Percentiles rank a stretch among this genome's conserved stretches.
Evolutionary conservation across 345 rosid species (phyloP).

Genomic region (Aegle marmelos): DNA sequence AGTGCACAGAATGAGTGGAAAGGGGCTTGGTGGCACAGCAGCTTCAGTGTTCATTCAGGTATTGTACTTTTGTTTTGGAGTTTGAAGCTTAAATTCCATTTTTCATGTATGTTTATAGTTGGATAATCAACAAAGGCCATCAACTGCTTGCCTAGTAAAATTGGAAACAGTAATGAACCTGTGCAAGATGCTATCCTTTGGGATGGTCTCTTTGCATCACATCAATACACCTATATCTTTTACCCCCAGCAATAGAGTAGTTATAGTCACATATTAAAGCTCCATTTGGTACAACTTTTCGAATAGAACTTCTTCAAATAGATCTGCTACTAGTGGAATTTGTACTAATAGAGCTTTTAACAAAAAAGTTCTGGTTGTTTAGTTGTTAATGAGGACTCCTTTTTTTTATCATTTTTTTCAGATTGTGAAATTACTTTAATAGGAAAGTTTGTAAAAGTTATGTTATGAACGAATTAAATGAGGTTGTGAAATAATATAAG

Average conservation of each 20-base stretch:
- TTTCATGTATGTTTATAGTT: background rate
- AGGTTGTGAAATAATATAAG: no score
- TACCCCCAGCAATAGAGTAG: background rate
- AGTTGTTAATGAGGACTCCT: no score
- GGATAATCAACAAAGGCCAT: background rate
- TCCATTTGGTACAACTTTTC: background rate
- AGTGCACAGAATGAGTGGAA: slow-evolving; percentile 94
- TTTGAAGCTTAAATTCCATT: background rate
- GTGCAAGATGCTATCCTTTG: background rate
- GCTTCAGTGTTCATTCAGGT: slow-evolving; percentile 70
- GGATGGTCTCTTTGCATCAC: background rate
- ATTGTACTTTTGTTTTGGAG: background rate
- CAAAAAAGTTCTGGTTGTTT: no score
- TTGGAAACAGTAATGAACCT: background rate
- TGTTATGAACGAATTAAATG: no score
- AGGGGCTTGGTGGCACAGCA: slow-evolving; percentile 98
- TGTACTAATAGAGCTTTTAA: no score
- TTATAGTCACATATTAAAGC: background rate
- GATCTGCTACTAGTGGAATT: no score
- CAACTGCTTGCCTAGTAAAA: slow-evolving; percentile 5
- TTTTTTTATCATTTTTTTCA: no score
- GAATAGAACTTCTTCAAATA: no score
- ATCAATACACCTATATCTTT: background rate
- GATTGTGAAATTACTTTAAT: background rate
- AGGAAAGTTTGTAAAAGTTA: no score